Base-by-base conservation (phyloP, 495 filamentous ascomycete genomes). In the Xylaria curta region DNA sequence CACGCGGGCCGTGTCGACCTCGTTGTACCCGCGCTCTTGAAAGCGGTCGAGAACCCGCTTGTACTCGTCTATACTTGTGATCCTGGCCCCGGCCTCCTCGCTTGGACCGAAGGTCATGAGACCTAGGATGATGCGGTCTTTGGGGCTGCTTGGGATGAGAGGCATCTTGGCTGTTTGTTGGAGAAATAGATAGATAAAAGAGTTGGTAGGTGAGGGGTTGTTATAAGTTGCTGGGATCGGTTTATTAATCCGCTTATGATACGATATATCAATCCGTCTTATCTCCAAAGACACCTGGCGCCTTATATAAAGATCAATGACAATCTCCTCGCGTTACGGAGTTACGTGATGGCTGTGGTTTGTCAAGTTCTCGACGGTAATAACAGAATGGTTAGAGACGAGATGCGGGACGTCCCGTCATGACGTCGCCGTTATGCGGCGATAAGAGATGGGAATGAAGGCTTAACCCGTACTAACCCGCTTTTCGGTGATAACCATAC, bases 1-100 rank as follows among this genome's bases (percentile, higher is more conserved):
- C 44, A 88, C 75, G 1, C 94, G 88, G 8, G 93, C 93, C 36
- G 92, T 94, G 78, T 96, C 93, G 53, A 95, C 81, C 77, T 96
- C 93, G 72, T 90, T 89, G 80, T 94, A 94, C 3, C 92, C 91
- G 65, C 90, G 87, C 49, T 86, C 82, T 78, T 94, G 90, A 76
- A 95, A 87, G 72, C 89, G 85, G 76, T 92, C 90, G 40, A 95
- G 86, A 21, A 87, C 86, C 67, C 83, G 83, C 76, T 86, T 89
- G 82, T 86, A 92, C 58, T 92, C 91, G 69, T 84, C 84, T 1
- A 90, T 72, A 36, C 87, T 88, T 21, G 91, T 95, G 75, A 97
- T 89, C 36, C 92, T 87, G 58, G 91, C 92, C 40, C 91, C 92
- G 13, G 82, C 78, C 8, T 80, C 76, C 67, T 82, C 81, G 72